A percentile compares a stretch with the other conserved stretches of the same genome.
Conservation (phyloP, 192 early-diverging fungal species). For the Dissophora globulifera region DNA sequence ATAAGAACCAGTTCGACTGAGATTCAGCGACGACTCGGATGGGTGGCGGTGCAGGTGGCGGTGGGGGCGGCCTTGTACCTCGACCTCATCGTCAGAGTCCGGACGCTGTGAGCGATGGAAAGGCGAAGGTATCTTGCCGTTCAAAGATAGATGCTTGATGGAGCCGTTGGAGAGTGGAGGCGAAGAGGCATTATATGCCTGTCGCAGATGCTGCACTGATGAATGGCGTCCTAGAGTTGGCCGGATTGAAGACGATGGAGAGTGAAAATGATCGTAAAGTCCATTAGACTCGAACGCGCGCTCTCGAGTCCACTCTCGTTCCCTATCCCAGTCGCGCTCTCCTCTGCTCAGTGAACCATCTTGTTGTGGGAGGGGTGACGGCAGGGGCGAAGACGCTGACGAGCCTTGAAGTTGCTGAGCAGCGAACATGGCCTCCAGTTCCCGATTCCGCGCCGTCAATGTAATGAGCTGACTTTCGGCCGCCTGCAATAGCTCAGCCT, state of each 20-base stretch:
- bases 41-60: slow-evolving; percentile 43
- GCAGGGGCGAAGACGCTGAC: slow-evolving; percentile 3
- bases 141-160: slow-evolving; percentile 21
- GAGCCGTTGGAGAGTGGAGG: slow-evolving; percentile 32
- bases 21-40: slow-evolving; percentile 42
- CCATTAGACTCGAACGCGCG: slow-evolving; percentile 9
- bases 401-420: background rate
- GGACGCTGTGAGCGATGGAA: slow-evolving; percentile 4
- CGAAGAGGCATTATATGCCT: slow-evolving; percentile 31
- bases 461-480: slow-evolving; percentile 23
- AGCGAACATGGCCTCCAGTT: slow-evolving; percentile 24
- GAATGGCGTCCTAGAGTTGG: slow-evolving; percentile 30
- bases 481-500: slow-evolving; percentile 57
- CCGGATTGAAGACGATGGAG: slow-evolving; percentile 10
- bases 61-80: slow-evolving; percentile 25
- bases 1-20: slow-evolving; percentile 13
- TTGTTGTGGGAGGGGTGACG: slow-evolving; percentile 17
- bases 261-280: slow-evolving; percentile 18
- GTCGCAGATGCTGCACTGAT: slow-evolving; percentile 36
- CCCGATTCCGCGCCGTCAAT: slow-evolving; percentile 20
- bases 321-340: slow-evolving; percentile 32
- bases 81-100: slow-evolving; percentile 37
- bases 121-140: slow-evolving; percentile 7
- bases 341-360: slow-evolving; percentile 10
- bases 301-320: slow-evolving; percentile 27